Conservation (phyloP, 768 basidiomycete species). For the Rhizopogon vulgaris region DNA sequence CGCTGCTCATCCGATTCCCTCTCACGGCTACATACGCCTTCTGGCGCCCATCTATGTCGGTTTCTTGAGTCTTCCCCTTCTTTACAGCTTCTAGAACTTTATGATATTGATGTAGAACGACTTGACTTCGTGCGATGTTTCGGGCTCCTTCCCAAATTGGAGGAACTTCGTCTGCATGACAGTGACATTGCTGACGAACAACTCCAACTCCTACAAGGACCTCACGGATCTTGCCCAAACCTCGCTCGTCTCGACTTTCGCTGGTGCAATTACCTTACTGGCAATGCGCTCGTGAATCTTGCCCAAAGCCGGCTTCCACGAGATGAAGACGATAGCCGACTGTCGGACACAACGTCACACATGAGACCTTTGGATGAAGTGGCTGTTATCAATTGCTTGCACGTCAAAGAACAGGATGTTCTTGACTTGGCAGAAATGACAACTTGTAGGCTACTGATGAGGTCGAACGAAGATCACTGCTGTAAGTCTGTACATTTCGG, state of each 20-base stretch:
- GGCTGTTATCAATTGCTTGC: conserved; percentile 51
- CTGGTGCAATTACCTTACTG: conserved; percentile 53
- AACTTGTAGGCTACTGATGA: conserved; percentile 40
- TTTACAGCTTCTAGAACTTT: conserved; percentile 39
- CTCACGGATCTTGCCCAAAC: conserved; percentile 37
- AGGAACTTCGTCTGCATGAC: conserved; percentile 50
- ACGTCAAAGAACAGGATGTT: conserved; percentile 49
- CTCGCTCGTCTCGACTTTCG: conserved; percentile 47
- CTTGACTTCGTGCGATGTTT: conserved; percentile 32
- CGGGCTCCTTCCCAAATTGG: conserved; percentile 31
- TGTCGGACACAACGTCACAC: not conserved
- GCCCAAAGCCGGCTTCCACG: conserved; percentile 33
- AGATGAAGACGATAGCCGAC: not conserved
- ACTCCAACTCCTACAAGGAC: conserved; percentile 32
- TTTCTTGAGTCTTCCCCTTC: conserved; percentile 26
- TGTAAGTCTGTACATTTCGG: conserved; percentile 33
- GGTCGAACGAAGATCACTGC: conserved; percentile 42
- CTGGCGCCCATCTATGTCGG: conserved; percentile 23
- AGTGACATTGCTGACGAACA: conserved; percentile 48
- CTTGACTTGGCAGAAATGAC: conserved; percentile 42
- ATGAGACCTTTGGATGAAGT: conserved; percentile 35
- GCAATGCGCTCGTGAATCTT: conserved; percentile 43
- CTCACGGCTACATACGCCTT: conserved; percentile 20
- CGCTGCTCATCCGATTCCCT: conserved; percentile 28
- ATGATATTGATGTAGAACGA: conserved; percentile 40